Evolutionary conservation across 1,284 basidiomycete species (phyloP), one percentile per base, ranked within the genome.

Genomic region (Pseudozyma thailandica): DNA sequence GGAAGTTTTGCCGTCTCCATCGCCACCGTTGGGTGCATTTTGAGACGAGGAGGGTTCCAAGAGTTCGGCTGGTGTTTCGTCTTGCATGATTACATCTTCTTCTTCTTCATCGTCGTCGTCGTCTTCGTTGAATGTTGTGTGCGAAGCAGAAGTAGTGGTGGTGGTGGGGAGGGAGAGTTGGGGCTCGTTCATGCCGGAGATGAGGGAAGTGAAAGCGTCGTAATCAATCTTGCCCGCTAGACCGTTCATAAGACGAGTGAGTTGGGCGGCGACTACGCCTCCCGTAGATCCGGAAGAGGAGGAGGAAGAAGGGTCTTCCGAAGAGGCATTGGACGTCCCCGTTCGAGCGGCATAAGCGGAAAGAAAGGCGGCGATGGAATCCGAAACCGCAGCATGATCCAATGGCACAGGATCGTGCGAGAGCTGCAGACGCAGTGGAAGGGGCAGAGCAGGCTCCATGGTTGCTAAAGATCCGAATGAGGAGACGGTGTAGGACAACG

Each of bases 371-470:
- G 56, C 27, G 49, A 73, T 73, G 21, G 23, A 37, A 1, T 50
- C 47, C 2, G 54, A 54, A 0, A 62, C 61, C 4, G 13, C n/a
- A 2, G 10, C 4, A 38, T 73, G 71, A 0, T 51, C 39, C 9
- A 49, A 46, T 0, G 53, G 44, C 2, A 48, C 27, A 0, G 56
- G 28, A 0, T 39, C 20, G 27, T 51, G 50, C 6, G 42, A 30
- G 6, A 65, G 57, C 20, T 61, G 42, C 1, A 73, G 51, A 0
- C 71, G 44, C 3, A 73, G 42, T 4, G 71, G 71, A 6, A 58
- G 50, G 0, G 71, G 55, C 1, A 73, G 61, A 20, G 58, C 47
- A 6, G 65, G 61, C 42, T 73, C 71, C 71, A 73, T 73, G 7
- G 23, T 23, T 46, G 46, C 23, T 20, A 28, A 42, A 12, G 0